Percentiles rank a stretch among this genome's conserved stretches.
These are phyloP conservation scores for Cutaneotrichosporon spelunceum DNA, from an alignment of 1,284 basidiomycete species.

Conservation along the genomic window DNA sequence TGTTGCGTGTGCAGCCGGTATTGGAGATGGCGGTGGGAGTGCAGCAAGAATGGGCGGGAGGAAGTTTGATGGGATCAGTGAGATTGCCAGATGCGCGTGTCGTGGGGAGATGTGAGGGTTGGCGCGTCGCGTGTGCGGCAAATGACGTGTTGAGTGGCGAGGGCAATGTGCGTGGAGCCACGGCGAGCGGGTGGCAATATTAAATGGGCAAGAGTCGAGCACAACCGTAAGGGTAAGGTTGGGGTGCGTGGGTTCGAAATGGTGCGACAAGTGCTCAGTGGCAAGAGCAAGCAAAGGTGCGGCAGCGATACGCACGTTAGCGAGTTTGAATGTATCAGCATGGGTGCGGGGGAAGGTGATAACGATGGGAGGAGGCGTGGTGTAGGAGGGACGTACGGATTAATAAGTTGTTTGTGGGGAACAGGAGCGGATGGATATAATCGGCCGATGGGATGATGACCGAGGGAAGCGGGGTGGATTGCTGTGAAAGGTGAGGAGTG, in stretches of 20 bases:
- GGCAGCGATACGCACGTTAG: not conserved
- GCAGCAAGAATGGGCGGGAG: not conserved
- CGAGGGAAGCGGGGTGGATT: not conserved
- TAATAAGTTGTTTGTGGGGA: not conserved
- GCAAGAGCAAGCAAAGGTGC: not conserved
- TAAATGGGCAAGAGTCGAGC: too few species aligned
- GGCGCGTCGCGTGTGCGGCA: not conserved
- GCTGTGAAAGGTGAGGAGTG: not conserved
- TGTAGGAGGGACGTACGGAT: not conserved
- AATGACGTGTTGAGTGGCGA: constrained; percentile 4
- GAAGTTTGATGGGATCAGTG: not conserved
- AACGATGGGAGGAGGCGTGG: not conserved
- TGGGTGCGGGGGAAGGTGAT: not conserved
- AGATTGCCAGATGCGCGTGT: not conserved
- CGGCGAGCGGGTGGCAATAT: constrained; percentile 1
- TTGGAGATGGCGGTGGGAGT: not conserved
- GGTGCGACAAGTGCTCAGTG: not conserved
- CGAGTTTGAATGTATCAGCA: not conserved
- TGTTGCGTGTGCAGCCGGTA: not conserved
- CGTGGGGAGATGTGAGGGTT: not conserved
- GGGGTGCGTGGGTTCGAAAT: not conserved
- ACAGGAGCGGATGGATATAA: not conserved
- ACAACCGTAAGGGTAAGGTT: not conserved
- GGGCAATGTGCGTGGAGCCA: constrained; percentile 1
- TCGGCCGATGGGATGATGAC: not conserved